These are phyloP conservation scores for Calendula officinalis DNA, from an alignment of 129 eudicot species.

Conservation along the genomic window DNA sequence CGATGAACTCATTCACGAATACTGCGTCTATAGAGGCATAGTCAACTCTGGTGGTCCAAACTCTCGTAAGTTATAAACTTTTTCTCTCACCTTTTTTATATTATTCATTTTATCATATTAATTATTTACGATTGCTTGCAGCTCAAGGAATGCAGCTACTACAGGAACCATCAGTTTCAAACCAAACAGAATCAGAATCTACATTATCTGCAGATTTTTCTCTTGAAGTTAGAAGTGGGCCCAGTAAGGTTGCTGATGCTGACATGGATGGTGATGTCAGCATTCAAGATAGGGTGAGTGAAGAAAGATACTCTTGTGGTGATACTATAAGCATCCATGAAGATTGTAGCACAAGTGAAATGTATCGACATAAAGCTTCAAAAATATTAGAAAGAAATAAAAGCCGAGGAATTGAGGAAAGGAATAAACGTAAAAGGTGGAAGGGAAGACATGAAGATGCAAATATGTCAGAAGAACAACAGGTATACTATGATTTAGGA, in stretches of 20 bases:
- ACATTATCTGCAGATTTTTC: conserved; percentile 48
- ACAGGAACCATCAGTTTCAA: conserved; percentile 28
- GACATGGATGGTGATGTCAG: conserved; percentile 52
- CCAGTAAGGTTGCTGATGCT: conserved; percentile 46
- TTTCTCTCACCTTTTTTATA: background rate
- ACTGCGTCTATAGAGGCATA: conserved; percentile 91
- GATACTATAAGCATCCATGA: conserved; percentile 39
- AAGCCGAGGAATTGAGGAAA: conserved; percentile 48
- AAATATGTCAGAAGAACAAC: conserved; percentile 36
- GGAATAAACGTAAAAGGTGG: conserved; percentile 95
- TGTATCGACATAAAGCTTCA: conserved; percentile 41
- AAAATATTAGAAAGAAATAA: conserved; percentile 53
- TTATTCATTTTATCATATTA: background rate
- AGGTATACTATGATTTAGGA: conserved; percentile 16
- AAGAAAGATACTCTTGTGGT: conserved; percentile 54
- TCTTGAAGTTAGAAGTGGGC: conserved; percentile 39
- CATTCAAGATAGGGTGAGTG: conserved; percentile 43
- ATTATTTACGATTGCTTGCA: conserved; percentile 10
- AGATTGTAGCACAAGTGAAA: conserved; percentile 92
- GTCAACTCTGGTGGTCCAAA: conserved; percentile 45
- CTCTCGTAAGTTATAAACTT: conserved; percentile 26
- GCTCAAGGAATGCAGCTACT: conserved; percentile 33
- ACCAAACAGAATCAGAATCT: conserved; percentile 40
- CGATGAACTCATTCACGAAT: conserved; percentile 92
- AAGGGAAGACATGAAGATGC: conserved; percentile 71